Conservation (phyloP, 805 yeast genomes). For the Cyberlindnera saturnus region DNA sequence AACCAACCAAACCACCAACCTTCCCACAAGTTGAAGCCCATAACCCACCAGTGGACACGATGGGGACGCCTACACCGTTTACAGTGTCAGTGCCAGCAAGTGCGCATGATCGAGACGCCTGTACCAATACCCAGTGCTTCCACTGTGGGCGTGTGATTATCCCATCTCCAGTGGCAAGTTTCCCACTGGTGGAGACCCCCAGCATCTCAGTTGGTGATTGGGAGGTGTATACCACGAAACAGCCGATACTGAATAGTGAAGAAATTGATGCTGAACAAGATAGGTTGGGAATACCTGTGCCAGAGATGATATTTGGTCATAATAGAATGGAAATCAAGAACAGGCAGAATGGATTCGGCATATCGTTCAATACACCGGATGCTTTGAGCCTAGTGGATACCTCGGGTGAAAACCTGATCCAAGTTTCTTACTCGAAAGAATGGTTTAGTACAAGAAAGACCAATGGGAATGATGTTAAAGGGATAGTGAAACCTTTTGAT, state of each 20-base stretch:
- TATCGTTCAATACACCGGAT: slow-evolving; percentile 71
- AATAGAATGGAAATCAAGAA: slow-evolving; percentile 54
- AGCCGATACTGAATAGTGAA: slow-evolving; percentile 67
- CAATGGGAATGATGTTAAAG: slow-evolving; percentile 38
- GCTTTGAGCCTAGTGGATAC: slow-evolving; percentile 60
- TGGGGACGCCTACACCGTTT: slow-evolving; percentile 7
- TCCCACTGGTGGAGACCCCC: slow-evolving; percentile 60
- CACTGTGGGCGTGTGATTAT: slow-evolving; percentile 70
- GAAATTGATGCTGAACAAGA: slow-evolving; percentile 65
- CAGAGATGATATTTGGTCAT: slow-evolving; percentile 96
- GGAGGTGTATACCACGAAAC: slow-evolving; percentile 66
- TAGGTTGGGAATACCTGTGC: slow-evolving; percentile 71
- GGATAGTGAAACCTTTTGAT: slow-evolving; percentile 79
- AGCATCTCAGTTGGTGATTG: slow-evolving; percentile 68
- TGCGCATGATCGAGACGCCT: slow-evolving; percentile 26
- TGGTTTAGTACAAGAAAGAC: slow-evolving; percentile 49
- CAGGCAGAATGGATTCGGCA: slow-evolving; percentile 32
- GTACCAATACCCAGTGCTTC: slow-evolving; percentile 42
- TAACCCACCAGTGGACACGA: slow-evolving; percentile 8
- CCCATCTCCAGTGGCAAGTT: slow-evolving; percentile 67
- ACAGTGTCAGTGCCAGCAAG: slow-evolving; percentile 37
- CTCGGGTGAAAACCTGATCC: slow-evolving; percentile 42
- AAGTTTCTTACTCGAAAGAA: slow-evolving; percentile 82
- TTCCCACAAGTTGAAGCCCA: not conserved
- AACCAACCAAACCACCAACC: not conserved